Evolutionary conservation across 148 eudicot genomes (phyloP), one percentile per base, ranked within the genome.

Genomic region (Amaranthus cruentus): DNA sequence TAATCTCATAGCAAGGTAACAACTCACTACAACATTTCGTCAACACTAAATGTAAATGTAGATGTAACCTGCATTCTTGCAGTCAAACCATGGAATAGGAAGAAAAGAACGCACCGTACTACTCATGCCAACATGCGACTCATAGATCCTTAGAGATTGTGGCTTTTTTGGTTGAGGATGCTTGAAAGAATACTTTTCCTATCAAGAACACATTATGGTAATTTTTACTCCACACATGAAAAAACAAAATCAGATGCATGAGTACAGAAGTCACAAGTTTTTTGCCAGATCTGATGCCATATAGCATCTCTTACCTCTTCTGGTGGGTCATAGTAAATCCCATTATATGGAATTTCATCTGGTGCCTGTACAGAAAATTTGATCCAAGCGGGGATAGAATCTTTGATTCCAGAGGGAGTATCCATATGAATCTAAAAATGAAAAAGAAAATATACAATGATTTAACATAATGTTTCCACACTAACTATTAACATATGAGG

Each of bases 331-430:
- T 96, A 96, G 81, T 96, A 96, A 56, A 96, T 89, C 62, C 91
- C 99, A 89, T 96, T 84, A 74, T 83, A 96, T 13, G 99, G 97
- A 76, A 96, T 92, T 83, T 92, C 96, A 53, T 86, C 89, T 42
- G 97, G 95, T 64, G 96, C 87, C 82, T 96, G 99, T 49, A 96
- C 87, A 18, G 96, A 88, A 77, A 86, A 96, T 77, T 92, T 96
- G 76, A 96, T 90, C 99, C 99, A 96, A 65, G 99, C 97, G 66
- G 99, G 96, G 80, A 96, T 92, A 7, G 99, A 92, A 83, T 96
- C 99, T 81, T 96, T 92, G 62, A 88, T 81, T 68, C 99, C 99
- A 68, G 99, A 87, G 59, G 97, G 97, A 80, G 99, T 90, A 81
- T 90, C 92, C 99, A 96, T 96, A 69, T 94, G 96, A 73, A 96